Evolutionary conservation across 352 stramenopile genomes (phyloP).

Genomic region (Pythium pectinolyticum): DNA sequence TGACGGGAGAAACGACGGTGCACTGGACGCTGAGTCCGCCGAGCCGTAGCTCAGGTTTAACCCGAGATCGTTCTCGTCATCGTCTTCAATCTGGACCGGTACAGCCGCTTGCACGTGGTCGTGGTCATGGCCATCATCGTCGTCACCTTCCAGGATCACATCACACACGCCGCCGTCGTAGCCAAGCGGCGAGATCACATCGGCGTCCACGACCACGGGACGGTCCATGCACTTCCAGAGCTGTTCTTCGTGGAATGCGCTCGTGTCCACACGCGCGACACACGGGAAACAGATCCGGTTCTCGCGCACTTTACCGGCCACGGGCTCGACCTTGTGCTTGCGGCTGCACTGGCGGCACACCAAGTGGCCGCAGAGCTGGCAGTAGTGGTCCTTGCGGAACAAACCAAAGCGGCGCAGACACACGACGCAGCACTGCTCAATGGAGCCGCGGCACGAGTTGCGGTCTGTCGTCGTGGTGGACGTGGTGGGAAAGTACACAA

Average conservation of each 20-base stretch:
- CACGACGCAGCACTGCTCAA: conserved; percentile 43
- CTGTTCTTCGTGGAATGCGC: conserved; percentile 39
- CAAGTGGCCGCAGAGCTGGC: conserved; percentile 60
- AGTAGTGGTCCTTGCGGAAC: conserved; percentile 56
- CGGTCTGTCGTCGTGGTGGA: no score
- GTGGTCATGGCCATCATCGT: conserved; percentile 12
- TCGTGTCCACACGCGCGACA: conserved; percentile 52
- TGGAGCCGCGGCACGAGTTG: conserved; percentile 4
- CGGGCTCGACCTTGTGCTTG: conserved; percentile 68
- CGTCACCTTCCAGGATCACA: background rate
- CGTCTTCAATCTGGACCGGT: background rate
- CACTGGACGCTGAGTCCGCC: conserved; percentile 22
- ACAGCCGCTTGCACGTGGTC: conserved; percentile 9
- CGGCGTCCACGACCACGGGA: conserved; percentile 25
- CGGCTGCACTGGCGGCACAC: conserved; percentile 64
- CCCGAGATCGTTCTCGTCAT: conserved; percentile 3
- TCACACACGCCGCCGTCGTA: conserved; percentile 20
- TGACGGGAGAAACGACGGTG: no score
- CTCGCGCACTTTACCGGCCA: conserved; percentile 45
- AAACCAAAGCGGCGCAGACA: conserved; percentile 56
- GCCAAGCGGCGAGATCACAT: conserved; percentile 17
- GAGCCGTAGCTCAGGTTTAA: conserved; percentile 33
- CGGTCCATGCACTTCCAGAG: conserved; percentile 25
- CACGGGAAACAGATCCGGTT: conserved; percentile 65
- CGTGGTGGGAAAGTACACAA: conserved; percentile 44